Evolutionary conservation across 768 basidiomycete species (phyloP), one percentile per base, ranked within the genome.

Genomic region (Termitomyces sp.): DNA sequence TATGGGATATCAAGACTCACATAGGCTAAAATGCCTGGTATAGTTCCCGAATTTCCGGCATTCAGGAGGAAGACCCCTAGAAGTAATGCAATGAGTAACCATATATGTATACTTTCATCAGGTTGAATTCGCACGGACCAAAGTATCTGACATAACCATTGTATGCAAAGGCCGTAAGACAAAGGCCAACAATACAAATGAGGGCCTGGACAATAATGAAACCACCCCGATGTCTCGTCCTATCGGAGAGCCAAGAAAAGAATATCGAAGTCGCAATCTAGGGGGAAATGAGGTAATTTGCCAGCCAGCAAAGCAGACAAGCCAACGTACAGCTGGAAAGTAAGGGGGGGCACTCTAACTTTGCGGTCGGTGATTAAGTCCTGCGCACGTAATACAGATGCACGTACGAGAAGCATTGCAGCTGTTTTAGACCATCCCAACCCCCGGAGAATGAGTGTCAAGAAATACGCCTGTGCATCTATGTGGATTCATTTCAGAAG

Each of bases 221-320:
- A 28, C 71, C 69, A 23, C 71, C 71, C 13, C 81, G 75, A 59
- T 79, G 75, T 58, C 70, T 76, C 36, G 71, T 71, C 63, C 71
- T 77, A 62, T 81, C 79, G 4, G 79, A 77, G 16, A 79, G 65
- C 70, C 75, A 79, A n/a, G 80, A 75, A 58, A 80, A 75, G 59
- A 78, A 66, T 59, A 81, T 68, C 10, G 77, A 74, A 13, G 71
- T 74, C 30, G 72, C 62, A 49, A 77, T 73, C 76, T 76, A 61
- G 51, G 36, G 52, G 14, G 18, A 8, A 54, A 54, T 40, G 10
- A 13, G 36, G 32, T 52, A 14, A 50, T n/a, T 35, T 1, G 49
- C 30, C 20, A 55, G 26, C 30, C n/a, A 55, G 32, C 33, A 35
- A 56, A 23, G 20, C 14, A 51, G 20, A 38, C 8, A 40, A 47